Conservation (phyloP, 1,284 basidiomycete species). For the Flammula alnicola region DNA sequence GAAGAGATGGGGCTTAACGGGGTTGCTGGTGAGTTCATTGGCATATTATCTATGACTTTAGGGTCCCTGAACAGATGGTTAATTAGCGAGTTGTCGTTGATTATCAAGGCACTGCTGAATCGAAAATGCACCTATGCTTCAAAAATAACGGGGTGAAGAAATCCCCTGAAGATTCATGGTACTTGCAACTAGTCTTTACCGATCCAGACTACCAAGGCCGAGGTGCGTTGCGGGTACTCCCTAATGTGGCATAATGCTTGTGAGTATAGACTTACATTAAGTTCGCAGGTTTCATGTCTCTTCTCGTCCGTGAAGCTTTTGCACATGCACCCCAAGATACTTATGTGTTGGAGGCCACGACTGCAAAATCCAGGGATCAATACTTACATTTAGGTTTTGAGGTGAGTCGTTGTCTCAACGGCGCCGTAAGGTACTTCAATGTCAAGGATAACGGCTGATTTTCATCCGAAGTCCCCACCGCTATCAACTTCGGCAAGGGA, state of each 20-base stretch:
- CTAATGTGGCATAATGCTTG: background rate
- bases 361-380: conserved; percentile 31
- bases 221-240: conserved; percentile 19
- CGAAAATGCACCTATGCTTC: conserved; percentile 21
- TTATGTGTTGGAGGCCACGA: conserved; percentile 35
- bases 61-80: no score
- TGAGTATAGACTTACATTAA: background rate
- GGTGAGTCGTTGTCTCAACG: conserved; percentile 35
- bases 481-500: conserved; percentile 27
- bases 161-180: conserved; percentile 30
- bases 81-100: conserved; percentile 28
- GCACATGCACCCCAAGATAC: conserved; percentile 27
- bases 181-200: conserved; percentile 29
- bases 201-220: conserved; percentile 30
- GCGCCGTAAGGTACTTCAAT: no score
- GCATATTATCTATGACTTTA: no score
- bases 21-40: conserved; percentile 26
- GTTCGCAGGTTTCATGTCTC: conserved; percentile 31
- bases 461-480: no score
- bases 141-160: conserved; percentile 20
- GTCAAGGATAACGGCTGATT: no score
- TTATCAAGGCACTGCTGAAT: conserved; percentile 23
- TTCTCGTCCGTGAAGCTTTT: conserved; percentile 34
- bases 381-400: conserved; percentile 36
- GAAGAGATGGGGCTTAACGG: conserved; percentile 28